Percentiles rank a stretch among this genome's conserved stretches.
Evolutionary conservation across 139 green algal species (phyloP).

Genomic region (Tetradesmus obliquus): DNA sequence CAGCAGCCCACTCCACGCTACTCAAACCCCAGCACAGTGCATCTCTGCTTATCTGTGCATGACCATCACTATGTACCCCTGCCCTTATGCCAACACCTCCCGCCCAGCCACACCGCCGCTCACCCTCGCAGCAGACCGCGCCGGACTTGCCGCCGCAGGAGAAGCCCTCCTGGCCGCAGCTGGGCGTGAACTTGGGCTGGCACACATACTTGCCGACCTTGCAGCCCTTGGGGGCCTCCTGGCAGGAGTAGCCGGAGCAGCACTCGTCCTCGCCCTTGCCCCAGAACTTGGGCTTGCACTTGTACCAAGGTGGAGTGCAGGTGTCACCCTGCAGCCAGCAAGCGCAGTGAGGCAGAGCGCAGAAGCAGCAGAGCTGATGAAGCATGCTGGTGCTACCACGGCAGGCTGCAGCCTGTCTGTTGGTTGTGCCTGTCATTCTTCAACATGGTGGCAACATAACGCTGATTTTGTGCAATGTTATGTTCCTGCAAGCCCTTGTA

Average conservation of each 20-base stretch:
- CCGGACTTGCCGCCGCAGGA: neutral
- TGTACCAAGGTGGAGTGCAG: neutral
- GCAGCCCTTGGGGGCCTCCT: slow-evolving; percentile 23
- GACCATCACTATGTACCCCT: neutral
- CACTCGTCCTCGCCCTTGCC: neutral
- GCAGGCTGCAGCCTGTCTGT: neutral
- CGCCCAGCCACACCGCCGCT: neutral
- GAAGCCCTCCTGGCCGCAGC: neutral
- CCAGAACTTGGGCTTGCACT: neutral
- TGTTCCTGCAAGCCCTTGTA: neutral
- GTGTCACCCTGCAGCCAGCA: neutral
- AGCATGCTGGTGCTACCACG: too few species aligned
- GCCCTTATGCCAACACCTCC: neutral
- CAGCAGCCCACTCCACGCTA: too few species aligned
- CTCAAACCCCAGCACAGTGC: too few species aligned
- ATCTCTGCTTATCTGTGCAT: too few species aligned
- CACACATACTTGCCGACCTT: slow-evolving; percentile 31
- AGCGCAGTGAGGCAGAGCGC: neutral
- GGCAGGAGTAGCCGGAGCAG: slow-evolving; percentile 16
- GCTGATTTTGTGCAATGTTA: too few species aligned
- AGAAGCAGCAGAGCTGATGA: neutral
- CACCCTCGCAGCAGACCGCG: slow-evolving; percentile 26
- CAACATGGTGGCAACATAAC: too few species aligned
- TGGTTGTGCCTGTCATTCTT: too few species aligned
- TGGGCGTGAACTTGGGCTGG: slow-evolving; percentile 18